Evolutionary conservation across 306 rosid species (phyloP).

Genomic region (Castanea mollissima): DNA sequence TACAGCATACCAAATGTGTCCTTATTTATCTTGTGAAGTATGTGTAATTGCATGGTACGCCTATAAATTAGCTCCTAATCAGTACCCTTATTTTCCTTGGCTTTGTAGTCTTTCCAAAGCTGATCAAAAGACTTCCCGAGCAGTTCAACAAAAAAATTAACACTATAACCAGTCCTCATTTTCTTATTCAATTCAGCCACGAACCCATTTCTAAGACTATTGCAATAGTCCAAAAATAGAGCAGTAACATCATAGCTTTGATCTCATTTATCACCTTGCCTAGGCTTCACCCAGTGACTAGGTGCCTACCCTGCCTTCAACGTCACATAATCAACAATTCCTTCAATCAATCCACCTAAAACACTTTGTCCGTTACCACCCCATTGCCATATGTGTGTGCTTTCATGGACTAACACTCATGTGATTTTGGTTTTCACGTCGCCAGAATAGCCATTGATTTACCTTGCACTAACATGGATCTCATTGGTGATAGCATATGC

Average conservation of each 20-base stretch:
- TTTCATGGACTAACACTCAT: too few relatives aligned
- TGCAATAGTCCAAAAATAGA: slow-evolving; percentile 37
- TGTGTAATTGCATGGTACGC: neutral
- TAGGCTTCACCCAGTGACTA: too few relatives aligned
- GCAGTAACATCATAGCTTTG: slow-evolving; percentile 43
- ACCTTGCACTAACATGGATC: neutral
- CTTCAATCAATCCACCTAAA: too few relatives aligned
- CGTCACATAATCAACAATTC: too few relatives aligned
- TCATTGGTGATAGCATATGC: neutral
- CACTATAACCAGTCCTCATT: slow-evolving; percentile 34
- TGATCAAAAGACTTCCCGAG: slow-evolving; percentile 40
- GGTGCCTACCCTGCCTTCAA: too few relatives aligned
- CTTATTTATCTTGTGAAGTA: neutral
- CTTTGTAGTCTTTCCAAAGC: slow-evolving; percentile 20
- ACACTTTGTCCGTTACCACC: too few relatives aligned
- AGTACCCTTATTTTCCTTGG: slow-evolving; percentile 7
- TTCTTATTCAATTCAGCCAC: slow-evolving; percentile 47
- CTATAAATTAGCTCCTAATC: too few relatives aligned
- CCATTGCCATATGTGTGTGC: too few relatives aligned
- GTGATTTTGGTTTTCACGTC: neutral
- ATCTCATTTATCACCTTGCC: slow-evolving; percentile 10
- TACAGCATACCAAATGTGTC: too few relatives aligned
- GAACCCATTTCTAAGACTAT: slow-evolving; percentile 36
- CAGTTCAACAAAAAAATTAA: slow-evolving; percentile 33
- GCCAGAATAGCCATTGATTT: neutral